These are phyloP conservation scores for Trichoderma endophyticum DNA, from an alignment of 2,329 filamentous ascomycete genomes.

Conservation along the genomic window DNA sequence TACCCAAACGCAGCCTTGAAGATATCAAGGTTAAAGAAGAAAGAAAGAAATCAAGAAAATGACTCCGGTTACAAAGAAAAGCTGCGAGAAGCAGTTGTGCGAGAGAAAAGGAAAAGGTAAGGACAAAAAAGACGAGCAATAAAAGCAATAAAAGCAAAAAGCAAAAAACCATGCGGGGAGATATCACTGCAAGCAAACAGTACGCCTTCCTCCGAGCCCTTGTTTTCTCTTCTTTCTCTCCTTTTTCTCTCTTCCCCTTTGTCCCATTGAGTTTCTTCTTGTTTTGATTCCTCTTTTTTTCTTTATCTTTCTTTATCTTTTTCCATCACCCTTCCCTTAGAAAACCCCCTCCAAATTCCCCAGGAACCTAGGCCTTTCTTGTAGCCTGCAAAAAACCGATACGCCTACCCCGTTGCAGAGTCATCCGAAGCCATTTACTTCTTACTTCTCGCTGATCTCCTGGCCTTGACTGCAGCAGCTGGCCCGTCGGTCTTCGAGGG, in stretches of 20 bases:
- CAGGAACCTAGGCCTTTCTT: slow-evolving; percentile 16
- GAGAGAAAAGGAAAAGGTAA: background rate
- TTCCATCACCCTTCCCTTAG: background rate
- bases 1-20: background rate
- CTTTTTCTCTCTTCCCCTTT: background rate
- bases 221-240: background rate
- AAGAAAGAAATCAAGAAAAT: background rate
- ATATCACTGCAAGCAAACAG: slow-evolving; percentile 6
- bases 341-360: background rate
- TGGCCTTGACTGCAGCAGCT: slow-evolving; percentile 6
- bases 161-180: background rate
- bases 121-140: background rate
- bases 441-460: slow-evolving; percentile 10
- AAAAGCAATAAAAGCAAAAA: background rate
- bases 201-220: slow-evolving; percentile 2
- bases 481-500: background rate
- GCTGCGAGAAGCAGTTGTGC: background rate
- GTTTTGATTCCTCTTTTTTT: background rate
- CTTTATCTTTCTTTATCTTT: background rate
- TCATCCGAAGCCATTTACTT: slow-evolving; percentile 5
- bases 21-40: background rate
- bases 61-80: background rate
- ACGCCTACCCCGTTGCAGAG: slow-evolving; percentile 11
- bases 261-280: background rate
- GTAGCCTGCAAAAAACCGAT: background rate